Evolutionary conservation across 75 land plant genomes (phyloP), one percentile per base, ranked within the genome.

Genomic region (Cryptomeria japonica): DNA sequence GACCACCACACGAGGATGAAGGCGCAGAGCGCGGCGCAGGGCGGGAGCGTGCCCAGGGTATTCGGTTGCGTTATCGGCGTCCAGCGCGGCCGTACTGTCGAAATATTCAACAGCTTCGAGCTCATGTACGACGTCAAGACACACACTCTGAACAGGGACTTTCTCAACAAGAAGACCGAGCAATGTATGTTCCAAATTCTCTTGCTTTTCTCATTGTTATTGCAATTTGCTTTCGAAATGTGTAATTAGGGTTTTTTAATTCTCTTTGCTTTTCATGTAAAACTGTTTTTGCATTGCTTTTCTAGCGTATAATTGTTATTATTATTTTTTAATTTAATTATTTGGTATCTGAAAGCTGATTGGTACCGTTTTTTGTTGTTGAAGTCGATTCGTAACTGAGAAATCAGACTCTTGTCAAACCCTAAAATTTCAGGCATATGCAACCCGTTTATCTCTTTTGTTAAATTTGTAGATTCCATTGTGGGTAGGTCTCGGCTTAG

Each of bases 41-140:
- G 89, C 10, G 87, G 80, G 13, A 84, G 77, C n/a, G 76, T 92
- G 2, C 93, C 93, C 16, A 88, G 99, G 41, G 99, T 98, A 3
- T 98, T 93, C 87, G 99, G 99, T 13, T 96, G 99, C 92, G 97
- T 98, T 2, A 89, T 98, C 18, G 99, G 99, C 6, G 94, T 98
- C 68, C 99, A 98, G 88, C 89, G 93, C 6, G 99, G 99, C 13
- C 94, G 99, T 56, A 96, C 94, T 5, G 99, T 98, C 36, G 99
- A 98, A 95, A 96, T 98, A 87, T 98, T 98, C 88, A 98, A 96
- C 93, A 98, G 99, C 88, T 98, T 98, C 88, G 99, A 98, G 92
- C 95, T 97, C 84, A 91, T 92, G 47, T 92, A 86, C 56, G 99
- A 98, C 77, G 90, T 95, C 34, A 42, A 44, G 14, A 89, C 95